Evolutionary conservation across 2,329 filamentous ascomycete genomes (phyloP), one percentile per base, ranked within the genome.

Genomic region (Exophiala sideris): DNA sequence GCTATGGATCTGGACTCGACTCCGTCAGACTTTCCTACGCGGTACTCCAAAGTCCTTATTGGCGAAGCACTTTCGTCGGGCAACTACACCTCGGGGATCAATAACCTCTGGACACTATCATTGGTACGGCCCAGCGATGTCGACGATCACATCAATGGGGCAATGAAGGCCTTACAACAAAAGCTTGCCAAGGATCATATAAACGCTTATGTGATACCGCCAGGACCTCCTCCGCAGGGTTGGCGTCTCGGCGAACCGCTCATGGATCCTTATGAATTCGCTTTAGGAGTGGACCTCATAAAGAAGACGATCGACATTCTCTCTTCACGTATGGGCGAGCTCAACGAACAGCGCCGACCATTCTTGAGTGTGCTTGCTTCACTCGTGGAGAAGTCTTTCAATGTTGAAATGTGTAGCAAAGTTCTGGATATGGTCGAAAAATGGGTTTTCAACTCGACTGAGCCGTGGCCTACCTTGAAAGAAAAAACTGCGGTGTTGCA

Each of bases 401-500:
- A 92, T 66, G 87, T 87, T 54, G 81, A 84, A 16, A 80, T 99
- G 6, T 97, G 94, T 70, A 87, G 89, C 66, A 96, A 96, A 74
- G 91, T 99, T 50, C 76, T 99, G 24, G 84, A 87, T 47, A 92
- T 99, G 82, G 92, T 96, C 3, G 92, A 97, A 68, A 82, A 80
- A 32, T 99, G 95, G 95, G 89, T 99, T 5, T 99, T 99, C 76
- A 84, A 90, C 61, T 94, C 90, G 0, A 91, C 90, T 54, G 94
- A 96, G 60, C 94, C 91, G 1, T 96, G 94, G 80, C 94, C 94
- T 0, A 99, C 94, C 0, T 79, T 99, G 1, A 99, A 99, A 71
- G 95, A 99, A 73, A 99, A 99, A 76, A 97, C 92, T 0, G 95
- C 95, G 1, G 94, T 99, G 1, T 76, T 99, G n/a, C 91, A 95